phyloP scores from a whole-genome alignment of 139 green algal species.

The Tetraselmis striata region DNA sequence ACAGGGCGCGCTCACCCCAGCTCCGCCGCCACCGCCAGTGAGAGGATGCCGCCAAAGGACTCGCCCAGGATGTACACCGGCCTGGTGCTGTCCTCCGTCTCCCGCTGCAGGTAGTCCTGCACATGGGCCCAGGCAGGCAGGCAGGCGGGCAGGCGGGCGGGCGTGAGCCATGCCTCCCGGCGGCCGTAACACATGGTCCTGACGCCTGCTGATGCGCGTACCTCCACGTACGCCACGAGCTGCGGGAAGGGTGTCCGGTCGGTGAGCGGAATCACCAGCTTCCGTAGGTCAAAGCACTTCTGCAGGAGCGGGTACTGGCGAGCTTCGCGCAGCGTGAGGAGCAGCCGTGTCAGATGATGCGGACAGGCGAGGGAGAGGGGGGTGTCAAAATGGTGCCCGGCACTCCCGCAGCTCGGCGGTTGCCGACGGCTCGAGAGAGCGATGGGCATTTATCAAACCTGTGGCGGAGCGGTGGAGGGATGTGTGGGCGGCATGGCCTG shows the following conservation, averaged over 20 bases:
- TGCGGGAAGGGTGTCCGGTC: slow-evolving; percentile 64
- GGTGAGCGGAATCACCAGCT: slow-evolving; percentile 44
- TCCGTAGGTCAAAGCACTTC: slow-evolving; percentile 63
- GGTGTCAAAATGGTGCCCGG: too few species aligned
- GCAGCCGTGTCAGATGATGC: too few species aligned
- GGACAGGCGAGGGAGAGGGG: too few species aligned
- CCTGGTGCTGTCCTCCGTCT: slow-evolving; percentile 27
- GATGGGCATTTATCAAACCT: slow-evolving; percentile 20
- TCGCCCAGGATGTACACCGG: slow-evolving; percentile 86
- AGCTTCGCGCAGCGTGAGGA: too few species aligned
- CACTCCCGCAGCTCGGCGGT: slow-evolving; percentile 63
- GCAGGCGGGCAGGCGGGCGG: neutral
- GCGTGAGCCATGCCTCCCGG: too few species aligned
- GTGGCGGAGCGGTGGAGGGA: too few species aligned
- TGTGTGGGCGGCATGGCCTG: too few species aligned
- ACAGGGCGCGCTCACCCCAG: neutral
- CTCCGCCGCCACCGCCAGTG: slow-evolving; percentile 52
- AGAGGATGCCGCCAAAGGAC: slow-evolving; percentile 77
- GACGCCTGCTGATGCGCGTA: slow-evolving; percentile 1
- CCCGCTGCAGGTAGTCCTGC: slow-evolving; percentile 25
- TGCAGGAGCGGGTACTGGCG: slow-evolving; percentile 66
- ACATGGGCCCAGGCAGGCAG: neutral
- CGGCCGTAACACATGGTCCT: too few species aligned
- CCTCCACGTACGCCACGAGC: slow-evolving; percentile 44
- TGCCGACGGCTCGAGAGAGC: slow-evolving; percentile 59